Conservation (phyloP, 495 filamentous ascomycete genomes). For the Trichoderma parareesei region DNA sequence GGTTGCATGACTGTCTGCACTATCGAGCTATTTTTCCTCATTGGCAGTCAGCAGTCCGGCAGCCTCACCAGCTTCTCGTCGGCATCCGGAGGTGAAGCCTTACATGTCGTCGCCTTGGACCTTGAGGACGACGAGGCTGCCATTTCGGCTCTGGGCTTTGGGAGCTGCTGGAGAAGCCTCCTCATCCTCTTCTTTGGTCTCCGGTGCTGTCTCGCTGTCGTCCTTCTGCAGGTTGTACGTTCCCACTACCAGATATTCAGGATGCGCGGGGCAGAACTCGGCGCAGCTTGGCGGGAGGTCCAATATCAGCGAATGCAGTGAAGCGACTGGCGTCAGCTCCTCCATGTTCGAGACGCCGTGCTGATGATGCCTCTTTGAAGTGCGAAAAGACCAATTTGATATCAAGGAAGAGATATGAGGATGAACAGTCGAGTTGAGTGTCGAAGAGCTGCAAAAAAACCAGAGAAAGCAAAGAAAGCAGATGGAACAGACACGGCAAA, state of each 20-base stretch:
- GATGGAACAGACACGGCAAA: background rate
- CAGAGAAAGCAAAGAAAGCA: background rate
- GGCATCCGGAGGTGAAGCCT: conserved; percentile 19
- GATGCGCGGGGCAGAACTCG: conserved; percentile 61
- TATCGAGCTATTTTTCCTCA: conserved; percentile 23
- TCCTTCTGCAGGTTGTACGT: conserved; percentile 70
- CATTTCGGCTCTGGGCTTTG: conserved; percentile 53
- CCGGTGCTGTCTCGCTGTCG: conserved; percentile 20
- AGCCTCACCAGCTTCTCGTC: background rate
- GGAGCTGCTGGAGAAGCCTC: conserved; percentile 17
- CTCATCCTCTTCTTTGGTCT: conserved; percentile 21
- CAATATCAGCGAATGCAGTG: conserved; percentile 35
- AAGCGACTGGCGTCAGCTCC: conserved; percentile 18
- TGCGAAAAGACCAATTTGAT: background rate
- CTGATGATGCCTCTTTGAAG: background rate
- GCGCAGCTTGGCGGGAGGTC: conserved; percentile 74
- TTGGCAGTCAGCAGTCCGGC: conserved; percentile 15
- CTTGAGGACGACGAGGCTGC: conserved; percentile 61
- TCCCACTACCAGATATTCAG: conserved; percentile 68
- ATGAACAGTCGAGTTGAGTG: too few species aligned
- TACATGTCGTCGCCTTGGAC: conserved; percentile 46
- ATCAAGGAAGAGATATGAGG: too few species aligned
- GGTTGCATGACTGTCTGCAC: conserved; percentile 46
- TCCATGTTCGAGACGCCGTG: background rate
- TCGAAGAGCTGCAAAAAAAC: too few species aligned